Percentiles rank a stretch among this genome's conserved stretches.
phyloP scores from a whole-genome alignment of 495 filamentous ascomycete genomes.

The Aspergillus hancockii region DNA sequence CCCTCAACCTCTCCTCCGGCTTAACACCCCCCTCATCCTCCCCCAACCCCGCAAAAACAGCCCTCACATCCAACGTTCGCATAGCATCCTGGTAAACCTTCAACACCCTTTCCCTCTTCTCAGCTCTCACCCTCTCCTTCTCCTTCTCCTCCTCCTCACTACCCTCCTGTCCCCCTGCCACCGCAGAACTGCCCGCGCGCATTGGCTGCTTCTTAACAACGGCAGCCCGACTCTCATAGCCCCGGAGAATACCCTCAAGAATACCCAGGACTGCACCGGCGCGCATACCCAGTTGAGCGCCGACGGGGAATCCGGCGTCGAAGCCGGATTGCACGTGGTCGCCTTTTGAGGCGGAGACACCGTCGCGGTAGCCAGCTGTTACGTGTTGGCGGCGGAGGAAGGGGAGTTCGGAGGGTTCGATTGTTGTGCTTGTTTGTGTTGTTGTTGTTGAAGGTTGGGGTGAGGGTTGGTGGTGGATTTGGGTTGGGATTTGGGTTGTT shows the following conservation, averaged over 20 bases:
- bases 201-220: constrained; percentile 32
- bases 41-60: constrained; percentile 68
- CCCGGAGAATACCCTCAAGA: constrained; percentile 61
- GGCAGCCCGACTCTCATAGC: constrained; percentile 34
- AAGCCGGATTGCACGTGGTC: constrained; percentile 77
- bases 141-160: too few species aligned
- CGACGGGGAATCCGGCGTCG: constrained; percentile 81
- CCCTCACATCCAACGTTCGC: constrained; percentile 59
- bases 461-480: neutral
- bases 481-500: constrained; percentile 5
- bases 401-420: constrained; percentile 69
- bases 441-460: neutral
- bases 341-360: constrained; percentile 71
- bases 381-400: constrained; percentile 71
- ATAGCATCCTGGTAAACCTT: constrained; percentile 53
- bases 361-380: constrained; percentile 89
- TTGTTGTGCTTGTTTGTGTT: too few species aligned
- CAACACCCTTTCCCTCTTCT: constrained; percentile 34
- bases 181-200: neutral
- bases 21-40: constrained; percentile 34
- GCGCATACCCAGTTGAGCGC: constrained; percentile 71
- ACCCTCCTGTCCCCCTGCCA: neutral
- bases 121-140: constrained; percentile 23
- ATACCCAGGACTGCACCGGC: constrained; percentile 71
- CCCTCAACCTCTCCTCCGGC: constrained; percentile 27